Evolutionary conservation across 805 yeast species (phyloP).

Genomic region (Lipomyces kockii): DNA sequence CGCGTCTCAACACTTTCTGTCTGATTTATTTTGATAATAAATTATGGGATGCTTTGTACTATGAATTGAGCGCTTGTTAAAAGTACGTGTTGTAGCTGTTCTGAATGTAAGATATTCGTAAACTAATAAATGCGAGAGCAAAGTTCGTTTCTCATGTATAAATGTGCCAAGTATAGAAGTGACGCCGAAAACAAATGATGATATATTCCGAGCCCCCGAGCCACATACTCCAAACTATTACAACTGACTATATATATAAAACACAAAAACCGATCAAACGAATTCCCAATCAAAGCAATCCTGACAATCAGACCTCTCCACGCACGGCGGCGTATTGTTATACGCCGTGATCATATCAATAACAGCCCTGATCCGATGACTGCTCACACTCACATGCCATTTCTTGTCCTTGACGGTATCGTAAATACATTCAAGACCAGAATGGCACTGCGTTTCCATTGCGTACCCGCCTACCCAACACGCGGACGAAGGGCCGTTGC

Average conservation of each 20-base stretch:
- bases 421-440: conserved; percentile 84
- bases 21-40: background rate
- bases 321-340: conserved; percentile 77
- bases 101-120: background rate
- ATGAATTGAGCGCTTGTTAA: background rate
- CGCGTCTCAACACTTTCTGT: background rate
- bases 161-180: background rate
- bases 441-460: conserved; percentile 94
- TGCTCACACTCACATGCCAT: conserved; percentile 87
- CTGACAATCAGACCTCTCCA: conserved; percentile 21
- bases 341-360: conserved; percentile 74
- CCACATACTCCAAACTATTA: background rate
- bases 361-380: conserved; percentile 90
- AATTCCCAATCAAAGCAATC: conserved; percentile 38
- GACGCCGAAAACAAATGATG: background rate
- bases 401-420: conserved; percentile 90
- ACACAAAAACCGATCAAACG: conserved; percentile 7
- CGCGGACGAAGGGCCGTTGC: conserved; percentile 89
- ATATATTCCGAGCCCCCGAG: background rate
- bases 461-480: conserved; percentile 96
- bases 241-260: background rate
- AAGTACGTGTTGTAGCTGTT: background rate
- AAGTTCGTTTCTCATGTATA: background rate
- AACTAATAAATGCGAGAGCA: background rate
- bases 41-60: background rate